These are phyloP conservation scores for Phlyctochytrium bullatum DNA, from an alignment of 192 early-diverging fungal genomes.

Conservation along the genomic window DNA sequence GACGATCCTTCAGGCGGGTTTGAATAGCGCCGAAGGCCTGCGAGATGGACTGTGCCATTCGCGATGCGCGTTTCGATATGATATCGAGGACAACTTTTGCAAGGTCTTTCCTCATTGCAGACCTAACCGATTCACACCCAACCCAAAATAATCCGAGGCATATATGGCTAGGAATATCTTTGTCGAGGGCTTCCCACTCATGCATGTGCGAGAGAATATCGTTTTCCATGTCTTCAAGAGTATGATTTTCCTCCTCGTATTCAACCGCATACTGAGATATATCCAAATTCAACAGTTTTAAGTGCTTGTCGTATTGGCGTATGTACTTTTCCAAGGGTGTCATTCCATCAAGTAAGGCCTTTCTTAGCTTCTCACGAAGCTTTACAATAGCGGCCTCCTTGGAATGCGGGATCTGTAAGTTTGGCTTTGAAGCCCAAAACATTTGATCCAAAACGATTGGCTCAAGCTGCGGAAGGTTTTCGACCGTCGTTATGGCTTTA, in stretches of 20 bases:
- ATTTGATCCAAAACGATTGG: conserved; percentile 59
- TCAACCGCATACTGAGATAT: conserved; percentile 46
- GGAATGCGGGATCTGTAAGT: conserved; percentile 46
- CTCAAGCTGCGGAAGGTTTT: conserved; percentile 56
- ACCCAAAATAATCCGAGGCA: conserved; percentile 56
- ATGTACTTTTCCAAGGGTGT: conserved; percentile 45
- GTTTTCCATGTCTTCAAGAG: conserved; percentile 57
- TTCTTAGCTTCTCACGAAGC: conserved; percentile 29
- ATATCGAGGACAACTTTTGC: conserved; percentile 54
- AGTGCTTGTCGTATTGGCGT: conserved; percentile 50
- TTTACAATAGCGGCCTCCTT: conserved; percentile 38
- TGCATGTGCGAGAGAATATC: conserved; percentile 46
- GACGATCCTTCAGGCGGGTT: conserved; percentile 45
- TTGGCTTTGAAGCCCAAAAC: conserved; percentile 59
- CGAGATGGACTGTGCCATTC: conserved; percentile 43
- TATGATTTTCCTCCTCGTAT: conserved; percentile 52
- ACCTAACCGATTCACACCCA: conserved; percentile 51
- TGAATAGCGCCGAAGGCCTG: conserved; percentile 48
- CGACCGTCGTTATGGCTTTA: conserved; percentile 49
- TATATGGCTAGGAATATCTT: conserved; percentile 58
- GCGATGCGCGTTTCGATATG: conserved; percentile 34
- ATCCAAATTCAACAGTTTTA: conserved; percentile 50
- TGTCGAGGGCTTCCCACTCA: conserved; percentile 60
- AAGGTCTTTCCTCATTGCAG: conserved; percentile 55
- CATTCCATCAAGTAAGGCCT: conserved; percentile 36